Conservation (phyloP, 2,329 filamentous ascomycete genomes). For the Calonectria multiphialidica region DNA sequence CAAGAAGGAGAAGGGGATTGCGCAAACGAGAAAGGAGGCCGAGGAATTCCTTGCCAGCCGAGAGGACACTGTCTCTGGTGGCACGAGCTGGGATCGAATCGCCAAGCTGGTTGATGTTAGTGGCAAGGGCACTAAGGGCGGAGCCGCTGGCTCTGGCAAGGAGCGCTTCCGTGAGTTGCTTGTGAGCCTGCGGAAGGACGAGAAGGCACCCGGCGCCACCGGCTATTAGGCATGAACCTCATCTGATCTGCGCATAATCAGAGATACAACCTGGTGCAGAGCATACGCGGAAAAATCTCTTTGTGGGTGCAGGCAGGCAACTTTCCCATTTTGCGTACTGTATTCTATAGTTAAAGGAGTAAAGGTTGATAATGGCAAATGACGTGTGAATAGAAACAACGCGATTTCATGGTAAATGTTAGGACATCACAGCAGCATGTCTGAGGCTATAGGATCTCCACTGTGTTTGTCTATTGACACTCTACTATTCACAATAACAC, state of each 20-base stretch:
- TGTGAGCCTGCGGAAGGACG: constrained; percentile 89
- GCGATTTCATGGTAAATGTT: constrained; percentile 26
- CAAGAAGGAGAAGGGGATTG: constrained; percentile 94
- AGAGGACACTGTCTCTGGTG: constrained; percentile 93
- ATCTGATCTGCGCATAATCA: constrained; percentile 16
- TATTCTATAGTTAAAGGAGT: constrained; percentile 48
- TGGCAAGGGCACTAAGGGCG: constrained; percentile 89
- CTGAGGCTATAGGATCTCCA: constrained; percentile 29
- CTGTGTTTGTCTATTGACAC: constrained; percentile 43
- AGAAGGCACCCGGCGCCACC: constrained; percentile 80
- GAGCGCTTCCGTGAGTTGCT: constrained; percentile 95
- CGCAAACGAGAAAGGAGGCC: constrained; percentile 90
- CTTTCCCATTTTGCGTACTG: constrained; percentile 40
- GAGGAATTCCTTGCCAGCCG: constrained; percentile 90
- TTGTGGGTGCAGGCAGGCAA: constrained; percentile 38
- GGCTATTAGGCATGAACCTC: constrained; percentile 62
- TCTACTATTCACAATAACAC: constrained; percentile 37
- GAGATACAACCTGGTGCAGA: constrained; percentile 34
- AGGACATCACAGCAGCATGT: constrained; percentile 17
- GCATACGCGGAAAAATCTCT: constrained; percentile 31
- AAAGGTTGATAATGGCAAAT: constrained; percentile 46
- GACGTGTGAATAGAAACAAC: constrained; percentile 43
- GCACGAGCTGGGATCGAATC: constrained; percentile 98
- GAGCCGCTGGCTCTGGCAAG: constrained; percentile 91
- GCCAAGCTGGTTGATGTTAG: constrained; percentile 97